Conservation (phyloP, 2,329 filamentous ascomycete genomes). For the Diaporthe helianthi region DNA sequence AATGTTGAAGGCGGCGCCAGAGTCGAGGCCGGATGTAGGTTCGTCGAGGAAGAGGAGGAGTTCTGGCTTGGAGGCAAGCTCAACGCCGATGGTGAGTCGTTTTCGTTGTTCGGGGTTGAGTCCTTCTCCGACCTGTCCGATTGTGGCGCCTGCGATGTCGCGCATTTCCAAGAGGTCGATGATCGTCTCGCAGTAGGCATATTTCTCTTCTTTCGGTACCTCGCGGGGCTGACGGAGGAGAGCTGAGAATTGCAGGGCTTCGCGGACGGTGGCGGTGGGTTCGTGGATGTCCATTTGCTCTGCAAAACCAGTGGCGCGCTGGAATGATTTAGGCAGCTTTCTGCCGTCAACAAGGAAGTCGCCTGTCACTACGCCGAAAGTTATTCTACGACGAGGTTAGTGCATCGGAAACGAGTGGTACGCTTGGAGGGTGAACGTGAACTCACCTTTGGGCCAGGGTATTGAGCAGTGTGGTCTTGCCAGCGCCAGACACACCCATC, state of each 20-base stretch:
- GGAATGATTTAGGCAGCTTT: slow-evolving; percentile 69
- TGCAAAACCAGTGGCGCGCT: slow-evolving; percentile 74
- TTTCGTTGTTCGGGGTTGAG: slow-evolving; percentile 55
- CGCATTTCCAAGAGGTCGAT: slow-evolving; percentile 74
- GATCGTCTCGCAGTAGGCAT: slow-evolving; percentile 72
- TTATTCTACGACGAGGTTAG: not conserved
- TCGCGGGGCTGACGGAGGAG: slow-evolving; percentile 68
- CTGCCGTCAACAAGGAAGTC: slow-evolving; percentile 61
- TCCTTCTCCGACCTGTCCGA: slow-evolving; percentile 73
- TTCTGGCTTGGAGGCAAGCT: slow-evolving; percentile 74
- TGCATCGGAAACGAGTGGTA: no score
- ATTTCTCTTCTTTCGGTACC: slow-evolving; percentile 65
- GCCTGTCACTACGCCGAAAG: slow-evolving; percentile 69
- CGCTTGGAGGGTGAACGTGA: slow-evolving; percentile 48
- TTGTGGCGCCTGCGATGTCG: slow-evolving; percentile 73
- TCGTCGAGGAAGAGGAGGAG: slow-evolving; percentile 78
- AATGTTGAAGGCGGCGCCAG: slow-evolving; percentile 77
- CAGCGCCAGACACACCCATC: slow-evolving; percentile 84
- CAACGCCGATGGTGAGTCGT: slow-evolving; percentile 76
- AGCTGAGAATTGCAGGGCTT: slow-evolving; percentile 72
- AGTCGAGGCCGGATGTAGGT: slow-evolving; percentile 77
- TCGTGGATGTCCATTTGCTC: slow-evolving; percentile 76
- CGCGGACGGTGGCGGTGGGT: slow-evolving; percentile 69
- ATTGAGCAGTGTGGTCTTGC: slow-evolving; percentile 86
- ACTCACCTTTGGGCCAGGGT: slow-evolving; percentile 81